Conservation (phyloP, 208 protist species). For the Leishmania tarentolae region DNA sequence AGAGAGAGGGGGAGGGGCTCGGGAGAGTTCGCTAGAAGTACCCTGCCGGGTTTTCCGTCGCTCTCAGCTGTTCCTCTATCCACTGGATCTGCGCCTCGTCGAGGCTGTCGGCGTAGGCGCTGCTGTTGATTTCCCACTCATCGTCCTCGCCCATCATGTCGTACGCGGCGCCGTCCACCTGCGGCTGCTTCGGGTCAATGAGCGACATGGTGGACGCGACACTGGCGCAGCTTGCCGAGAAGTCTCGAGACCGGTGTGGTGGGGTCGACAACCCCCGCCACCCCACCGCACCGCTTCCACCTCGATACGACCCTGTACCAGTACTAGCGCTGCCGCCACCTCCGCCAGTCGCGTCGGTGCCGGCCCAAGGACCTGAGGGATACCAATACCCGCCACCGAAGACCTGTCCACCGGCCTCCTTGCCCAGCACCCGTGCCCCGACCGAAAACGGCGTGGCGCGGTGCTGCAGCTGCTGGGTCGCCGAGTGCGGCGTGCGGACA, state of each 20-base stretch:
- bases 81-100: slow-evolving; percentile 77
- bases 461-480: not conserved
- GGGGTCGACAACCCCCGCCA: not conserved
- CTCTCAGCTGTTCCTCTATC: slow-evolving; percentile 76
- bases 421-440: not conserved
- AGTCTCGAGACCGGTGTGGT: not conserved
- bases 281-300: not conserved
- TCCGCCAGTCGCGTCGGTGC: not conserved
- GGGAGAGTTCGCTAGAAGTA: slow-evolving; percentile 35
- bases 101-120: slow-evolving; percentile 79
- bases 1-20: not conserved
- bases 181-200: slow-evolving; percentile 13
- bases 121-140: slow-evolving; percentile 80
- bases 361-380: not conserved
- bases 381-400: slow-evolving; percentile 41
- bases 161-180: slow-evolving; percentile 12
- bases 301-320: slow-evolving; percentile 1
- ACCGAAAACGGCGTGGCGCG: not conserved
- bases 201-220: slow-evolving; percentile 36
- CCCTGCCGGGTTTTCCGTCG: slow-evolving; percentile 58
- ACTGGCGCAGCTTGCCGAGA: slow-evolving; percentile 26
- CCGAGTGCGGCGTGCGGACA: not conserved
- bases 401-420: slow-evolving; percentile 7
- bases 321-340: not conserved
- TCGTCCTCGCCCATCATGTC: slow-evolving; percentile 21